These are phyloP conservation scores for Diaporthe vexans DNA, from an alignment of 2,329 filamentous ascomycete genomes.

Conservation along the genomic window DNA sequence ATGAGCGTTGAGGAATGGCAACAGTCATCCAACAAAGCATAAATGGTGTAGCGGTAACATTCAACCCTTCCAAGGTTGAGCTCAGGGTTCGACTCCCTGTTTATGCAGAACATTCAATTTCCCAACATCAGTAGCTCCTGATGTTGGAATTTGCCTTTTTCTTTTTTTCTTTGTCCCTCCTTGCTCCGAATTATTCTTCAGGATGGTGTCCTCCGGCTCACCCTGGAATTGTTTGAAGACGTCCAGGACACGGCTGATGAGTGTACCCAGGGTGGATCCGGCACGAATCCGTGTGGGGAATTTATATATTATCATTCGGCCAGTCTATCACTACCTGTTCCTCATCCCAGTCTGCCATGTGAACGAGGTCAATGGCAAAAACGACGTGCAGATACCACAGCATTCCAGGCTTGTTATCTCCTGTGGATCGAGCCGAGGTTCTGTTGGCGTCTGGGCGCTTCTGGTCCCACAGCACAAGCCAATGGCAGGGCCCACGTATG, in stretches of 20 bases:
- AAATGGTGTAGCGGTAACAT: slow-evolving; percentile 21
- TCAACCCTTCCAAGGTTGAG: slow-evolving; percentile 31
- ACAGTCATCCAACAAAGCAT: no score
- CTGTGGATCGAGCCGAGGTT: not conserved
- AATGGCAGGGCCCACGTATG: not conserved
- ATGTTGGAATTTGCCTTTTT: not conserved
- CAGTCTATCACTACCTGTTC: not conserved
- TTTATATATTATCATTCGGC: not conserved
- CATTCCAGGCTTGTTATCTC: no score
- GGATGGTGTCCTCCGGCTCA: not conserved
- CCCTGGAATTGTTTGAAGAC: not conserved
- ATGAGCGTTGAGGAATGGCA: rapidly evolving
- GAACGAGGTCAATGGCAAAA: not conserved
- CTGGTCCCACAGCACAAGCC: not conserved
- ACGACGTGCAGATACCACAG: no score
- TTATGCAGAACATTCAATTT: no score
- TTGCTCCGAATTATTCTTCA: no score
- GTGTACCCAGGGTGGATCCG: not conserved
- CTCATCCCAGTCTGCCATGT: not conserved
- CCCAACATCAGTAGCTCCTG: no score
- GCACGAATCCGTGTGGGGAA: not conserved
- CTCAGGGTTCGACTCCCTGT: slow-evolving; percentile 15
- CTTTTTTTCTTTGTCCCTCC: not conserved
- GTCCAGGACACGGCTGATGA: not conserved
- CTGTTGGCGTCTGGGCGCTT: not conserved